A percentile compares a stretch with the other conserved stretches of the same genome.
Conservation (phyloP, 306 rosid species). For the Vachellia pachyceras region DNA sequence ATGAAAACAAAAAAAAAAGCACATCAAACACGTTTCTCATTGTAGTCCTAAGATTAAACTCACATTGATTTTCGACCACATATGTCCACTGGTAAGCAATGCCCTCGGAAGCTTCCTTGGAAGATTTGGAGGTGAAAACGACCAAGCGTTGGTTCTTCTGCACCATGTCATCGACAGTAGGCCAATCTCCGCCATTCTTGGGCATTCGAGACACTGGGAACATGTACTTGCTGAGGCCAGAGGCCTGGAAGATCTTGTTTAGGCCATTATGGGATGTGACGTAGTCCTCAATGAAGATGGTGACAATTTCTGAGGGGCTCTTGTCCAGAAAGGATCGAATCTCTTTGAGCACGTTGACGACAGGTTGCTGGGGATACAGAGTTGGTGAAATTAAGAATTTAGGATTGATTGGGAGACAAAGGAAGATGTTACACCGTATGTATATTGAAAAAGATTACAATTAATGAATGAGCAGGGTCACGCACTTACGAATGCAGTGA, state of each 20-base stretch:
- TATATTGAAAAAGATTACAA: not conserved
- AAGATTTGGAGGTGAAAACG: constrained; percentile 73
- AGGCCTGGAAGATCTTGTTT: constrained; percentile 67
- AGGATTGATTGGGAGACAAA: constrained; percentile 20
- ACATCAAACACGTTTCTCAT: not conserved
- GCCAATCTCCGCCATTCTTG: constrained; percentile 79
- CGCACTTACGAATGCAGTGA: constrained; percentile 89
- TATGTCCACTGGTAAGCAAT: constrained; percentile 85
- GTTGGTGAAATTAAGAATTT: constrained; percentile 26
- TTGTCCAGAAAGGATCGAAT: constrained; percentile 63
- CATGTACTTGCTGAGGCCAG: constrained; percentile 64
- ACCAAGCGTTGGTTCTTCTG: constrained; percentile 78
- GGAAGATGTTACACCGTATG: constrained; percentile 12
- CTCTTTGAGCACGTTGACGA: constrained; percentile 65
- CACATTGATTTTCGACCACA: constrained; percentile 89
- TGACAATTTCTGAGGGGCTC: constrained; percentile 81
- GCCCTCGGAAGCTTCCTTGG: constrained; percentile 85
- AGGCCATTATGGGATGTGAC: constrained; percentile 72
- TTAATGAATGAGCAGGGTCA: constrained; percentile 15
- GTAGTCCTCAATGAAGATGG: constrained; percentile 91
- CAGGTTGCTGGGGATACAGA: constrained; percentile 71
- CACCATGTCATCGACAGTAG: constrained; percentile 82
- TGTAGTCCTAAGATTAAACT: constrained; percentile 39
- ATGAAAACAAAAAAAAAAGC: not conserved
- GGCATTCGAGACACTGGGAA: constrained; percentile 81